A percentile compares a stretch with the other conserved stretches of the same genome.
These are phyloP conservation scores for Penicillium sp. DNA, from an alignment of 2,329 filamentous ascomycete species.

Conservation along the genomic window DNA sequence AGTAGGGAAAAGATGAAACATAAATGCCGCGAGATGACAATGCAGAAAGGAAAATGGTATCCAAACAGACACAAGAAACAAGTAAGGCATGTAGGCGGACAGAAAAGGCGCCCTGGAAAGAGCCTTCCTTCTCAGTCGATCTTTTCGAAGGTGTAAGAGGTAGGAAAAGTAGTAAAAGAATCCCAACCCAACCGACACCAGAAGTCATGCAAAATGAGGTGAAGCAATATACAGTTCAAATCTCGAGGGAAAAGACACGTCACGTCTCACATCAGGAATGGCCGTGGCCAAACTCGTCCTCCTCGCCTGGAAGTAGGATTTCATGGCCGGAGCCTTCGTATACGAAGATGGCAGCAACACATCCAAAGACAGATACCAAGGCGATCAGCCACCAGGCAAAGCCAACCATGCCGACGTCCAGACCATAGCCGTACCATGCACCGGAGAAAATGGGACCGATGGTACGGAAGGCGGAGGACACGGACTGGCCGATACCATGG, in stretches of 20 bases:
- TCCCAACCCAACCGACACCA: slow-evolving; percentile 15
- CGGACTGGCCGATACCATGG: slow-evolving; percentile 54
- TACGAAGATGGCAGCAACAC: slow-evolving; percentile 55
- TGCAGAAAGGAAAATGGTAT: slow-evolving; percentile 17
- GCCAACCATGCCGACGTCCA: slow-evolving; percentile 51
- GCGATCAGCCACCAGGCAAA: slow-evolving; percentile 55
- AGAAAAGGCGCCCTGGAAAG: too few species aligned
- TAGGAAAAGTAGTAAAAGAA: slow-evolving; percentile 4
- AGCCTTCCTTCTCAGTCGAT: too few species aligned
- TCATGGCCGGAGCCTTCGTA: slow-evolving; percentile 62
- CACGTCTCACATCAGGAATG: slow-evolving; percentile 17
- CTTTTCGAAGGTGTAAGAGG: background rate
- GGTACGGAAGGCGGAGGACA: slow-evolving; percentile 52
- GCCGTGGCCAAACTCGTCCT: slow-evolving; percentile 27
- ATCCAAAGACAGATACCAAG: slow-evolving; percentile 52
- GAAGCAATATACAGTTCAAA: slow-evolving; percentile 20
- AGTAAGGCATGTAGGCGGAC: slow-evolving; percentile 4
- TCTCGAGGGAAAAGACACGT: slow-evolving; percentile 6
- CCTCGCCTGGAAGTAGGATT: slow-evolving; percentile 39
- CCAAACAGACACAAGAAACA: slow-evolving; percentile 5
- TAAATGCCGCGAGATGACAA: slow-evolving; percentile 8
- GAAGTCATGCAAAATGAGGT: slow-evolving; percentile 20
- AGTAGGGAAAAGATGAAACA: slow-evolving; percentile 5
- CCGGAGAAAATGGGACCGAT: slow-evolving; percentile 53
- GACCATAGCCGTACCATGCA: slow-evolving; percentile 51